These are phyloP conservation scores for Xanthoparmelia taractica DNA, from an alignment of 495 filamentous ascomycete genomes.

Conservation along the genomic window DNA sequence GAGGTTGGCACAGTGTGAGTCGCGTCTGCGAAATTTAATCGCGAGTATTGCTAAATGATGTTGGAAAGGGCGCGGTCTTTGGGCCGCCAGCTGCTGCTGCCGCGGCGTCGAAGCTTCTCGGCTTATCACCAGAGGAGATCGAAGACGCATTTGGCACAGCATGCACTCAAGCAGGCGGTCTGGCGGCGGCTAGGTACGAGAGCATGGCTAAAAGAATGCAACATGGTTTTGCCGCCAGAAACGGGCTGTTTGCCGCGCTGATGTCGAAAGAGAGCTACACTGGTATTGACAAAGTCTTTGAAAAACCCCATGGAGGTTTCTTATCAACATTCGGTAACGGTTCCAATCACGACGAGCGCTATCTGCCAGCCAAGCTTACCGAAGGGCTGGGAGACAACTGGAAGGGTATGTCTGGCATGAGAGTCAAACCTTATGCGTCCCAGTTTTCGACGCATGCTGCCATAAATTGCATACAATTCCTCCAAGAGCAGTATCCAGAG, in stretches of 20 bases:
- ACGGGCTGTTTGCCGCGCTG: slow-evolving; percentile 37
- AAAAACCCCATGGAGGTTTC: slow-evolving; percentile 39
- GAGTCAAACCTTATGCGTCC: slow-evolving; percentile 34
- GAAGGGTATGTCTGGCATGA: slow-evolving; percentile 36
- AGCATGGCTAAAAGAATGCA: slow-evolving; percentile 41
- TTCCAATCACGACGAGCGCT: slow-evolving; percentile 29
- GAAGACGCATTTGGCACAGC: slow-evolving; percentile 39
- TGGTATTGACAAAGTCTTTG: slow-evolving; percentile 41
- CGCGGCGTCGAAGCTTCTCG: slow-evolving; percentile 35
- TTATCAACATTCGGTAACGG: slow-evolving; percentile 35
- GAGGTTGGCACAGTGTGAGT: slow-evolving; percentile 38
- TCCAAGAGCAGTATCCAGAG: not conserved
- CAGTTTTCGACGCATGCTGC: slow-evolving; percentile 28
- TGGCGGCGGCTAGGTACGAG: slow-evolving; percentile 40
- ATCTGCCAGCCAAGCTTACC: slow-evolving; percentile 27
- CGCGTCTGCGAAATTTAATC: not conserved
- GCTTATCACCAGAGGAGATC: slow-evolving; percentile 27
- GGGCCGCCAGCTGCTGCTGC: slow-evolving; percentile 36
- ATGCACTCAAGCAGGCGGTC: slow-evolving; percentile 36
- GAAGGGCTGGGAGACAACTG: slow-evolving; percentile 35
- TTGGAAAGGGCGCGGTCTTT: slow-evolving; percentile 35
- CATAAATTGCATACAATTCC: slow-evolving; percentile 16
- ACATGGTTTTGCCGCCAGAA: slow-evolving; percentile 42
- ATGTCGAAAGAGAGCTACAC: slow-evolving; percentile 34
- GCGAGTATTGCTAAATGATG: not conserved